Evolutionary conservation across 2,329 filamentous ascomycete genomes (phyloP).

Genomic region (Xylogone sp.): DNA sequence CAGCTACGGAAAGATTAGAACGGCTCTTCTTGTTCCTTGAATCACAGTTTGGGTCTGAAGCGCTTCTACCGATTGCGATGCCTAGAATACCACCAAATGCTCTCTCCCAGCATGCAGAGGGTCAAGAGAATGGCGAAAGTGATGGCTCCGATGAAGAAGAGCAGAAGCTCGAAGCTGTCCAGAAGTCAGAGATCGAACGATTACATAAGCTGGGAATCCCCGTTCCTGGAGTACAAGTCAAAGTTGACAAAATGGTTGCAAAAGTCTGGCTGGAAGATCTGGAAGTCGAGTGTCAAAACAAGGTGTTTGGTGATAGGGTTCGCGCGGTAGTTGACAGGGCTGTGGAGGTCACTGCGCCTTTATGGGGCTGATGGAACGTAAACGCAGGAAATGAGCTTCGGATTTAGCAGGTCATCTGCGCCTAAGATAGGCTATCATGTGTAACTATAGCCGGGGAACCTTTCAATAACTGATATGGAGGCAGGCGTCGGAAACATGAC

Average conservation of each 20-base stretch:
- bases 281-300: slow-evolving; percentile 81
- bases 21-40: slow-evolving; percentile 95
- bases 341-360: slow-evolving; percentile 78
- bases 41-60: slow-evolving; percentile 86
- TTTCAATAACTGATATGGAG: no score
- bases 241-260: slow-evolving; percentile 82
- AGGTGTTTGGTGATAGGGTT: slow-evolving; percentile 77
- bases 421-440: no score
- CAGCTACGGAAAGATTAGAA: slow-evolving; percentile 72
- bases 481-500: no score
- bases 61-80: slow-evolving; percentile 71
- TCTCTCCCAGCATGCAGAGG: slow-evolving; percentile 18
- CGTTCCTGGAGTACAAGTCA: slow-evolving; percentile 83
- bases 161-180: slow-evolving; percentile 30
- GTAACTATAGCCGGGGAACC: no score
- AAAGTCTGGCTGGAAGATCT: slow-evolving; percentile 89
- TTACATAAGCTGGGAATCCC: slow-evolving; percentile 83
- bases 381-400: neutral
- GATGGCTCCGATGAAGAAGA: slow-evolving; percentile 28
- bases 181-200: slow-evolving; percentile 66
- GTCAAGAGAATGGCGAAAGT: slow-evolving; percentile 13
- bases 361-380: slow-evolving; percentile 47
- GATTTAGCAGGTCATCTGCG: neutral
- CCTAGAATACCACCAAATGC: slow-evolving; percentile 49
- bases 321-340: slow-evolving; percentile 86